These are phyloP conservation scores for Closterium sp. DNA, from an alignment of 139 green algal species.

Conservation along the genomic window DNA sequence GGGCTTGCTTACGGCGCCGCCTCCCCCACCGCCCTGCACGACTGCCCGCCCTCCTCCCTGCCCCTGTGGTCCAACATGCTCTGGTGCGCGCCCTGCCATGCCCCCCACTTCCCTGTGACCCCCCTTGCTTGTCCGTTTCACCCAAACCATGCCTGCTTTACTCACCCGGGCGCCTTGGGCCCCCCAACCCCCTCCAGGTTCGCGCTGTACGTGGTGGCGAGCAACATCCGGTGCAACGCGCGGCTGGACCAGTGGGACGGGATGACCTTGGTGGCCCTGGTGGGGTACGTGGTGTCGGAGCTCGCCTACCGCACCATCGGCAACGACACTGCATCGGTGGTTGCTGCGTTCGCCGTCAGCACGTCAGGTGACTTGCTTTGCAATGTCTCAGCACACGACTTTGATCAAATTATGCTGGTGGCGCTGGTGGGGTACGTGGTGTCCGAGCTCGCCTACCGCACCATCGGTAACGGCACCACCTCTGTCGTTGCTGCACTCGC, in stretches of 20 bases:
- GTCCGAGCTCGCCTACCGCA: neutral
- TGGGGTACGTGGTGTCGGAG: conserved; percentile 20
- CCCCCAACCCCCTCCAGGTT: conserved; percentile 8
- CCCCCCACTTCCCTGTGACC: no score
- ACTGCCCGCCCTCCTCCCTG: no score
- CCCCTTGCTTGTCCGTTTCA: no score
- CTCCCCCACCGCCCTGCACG: no score
- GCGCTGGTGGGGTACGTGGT: conserved; percentile 7
- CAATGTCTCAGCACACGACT: neutral
- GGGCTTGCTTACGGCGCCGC: no score
- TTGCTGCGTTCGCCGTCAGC: conserved; percentile 20
- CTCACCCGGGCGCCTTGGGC: no score
- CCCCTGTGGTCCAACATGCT: no score
- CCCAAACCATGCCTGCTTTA: no score
- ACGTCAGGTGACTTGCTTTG: conserved; percentile 26
- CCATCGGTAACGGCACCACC: neutral
- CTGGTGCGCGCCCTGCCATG: no score
- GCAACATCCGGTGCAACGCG: conserved; percentile 32
- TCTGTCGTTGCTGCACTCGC: conserved; percentile 31
- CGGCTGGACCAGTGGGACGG: conserved; percentile 33
- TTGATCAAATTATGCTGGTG: conserved; percentile 16
- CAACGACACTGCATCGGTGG: conserved; percentile 8
- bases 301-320: neutral
- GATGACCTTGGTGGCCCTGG: conserved; percentile 6
- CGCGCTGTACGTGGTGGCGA: conserved; percentile 21